A percentile compares a stretch with the other conserved stretches of the same genome.
These are phyloP conservation scores for Cicer chorassanicum DNA, from an alignment of 306 rosid genomes.

Conservation along the genomic window DNA sequence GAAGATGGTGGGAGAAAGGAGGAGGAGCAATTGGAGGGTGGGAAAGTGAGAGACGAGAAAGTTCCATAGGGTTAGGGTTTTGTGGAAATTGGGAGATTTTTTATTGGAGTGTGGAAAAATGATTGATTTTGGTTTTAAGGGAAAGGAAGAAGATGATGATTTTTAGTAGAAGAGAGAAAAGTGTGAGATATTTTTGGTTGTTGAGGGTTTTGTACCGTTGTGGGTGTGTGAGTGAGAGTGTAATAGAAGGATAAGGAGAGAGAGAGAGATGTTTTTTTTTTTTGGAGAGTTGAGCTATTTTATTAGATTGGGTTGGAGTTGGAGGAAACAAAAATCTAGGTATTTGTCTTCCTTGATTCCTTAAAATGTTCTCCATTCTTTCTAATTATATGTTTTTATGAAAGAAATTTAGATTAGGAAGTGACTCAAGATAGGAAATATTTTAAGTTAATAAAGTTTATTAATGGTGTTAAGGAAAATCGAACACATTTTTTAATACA, in stretches of 20 bases:
- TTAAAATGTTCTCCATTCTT: no score
- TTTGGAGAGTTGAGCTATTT: neutral
- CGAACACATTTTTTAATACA: no score
- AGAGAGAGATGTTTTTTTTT: neutral
- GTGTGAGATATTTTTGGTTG: constrained; percentile 17
- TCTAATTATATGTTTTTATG: no score
- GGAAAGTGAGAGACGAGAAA: constrained; percentile 47
- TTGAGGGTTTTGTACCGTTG: constrained; percentile 24
- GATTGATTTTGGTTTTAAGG: neutral
- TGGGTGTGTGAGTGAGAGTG: neutral
- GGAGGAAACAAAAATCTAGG: constrained; percentile 32
- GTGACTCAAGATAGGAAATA: no score
- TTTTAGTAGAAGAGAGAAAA: neutral
- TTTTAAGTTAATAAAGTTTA: no score
- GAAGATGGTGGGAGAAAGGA: constrained; percentile 46
- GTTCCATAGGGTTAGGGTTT: constrained; percentile 66
- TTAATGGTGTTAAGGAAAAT: no score
- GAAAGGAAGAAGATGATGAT: constrained; percentile 21
- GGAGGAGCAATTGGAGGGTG: constrained; percentile 53
- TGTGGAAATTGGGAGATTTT: constrained; percentile 1
- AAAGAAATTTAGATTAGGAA: no score
- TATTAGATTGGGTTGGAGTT: constrained; percentile 14
- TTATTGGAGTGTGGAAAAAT: neutral
- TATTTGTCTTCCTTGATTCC: neutral
- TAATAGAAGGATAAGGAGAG: constrained; percentile 40